A percentile compares a stretch with the other conserved stretches of the same genome.
These are phyloP conservation scores for Yamadazyma atmosphaerica DNA, from an alignment of 1,139 yeast species.

Conservation along the genomic window DNA sequence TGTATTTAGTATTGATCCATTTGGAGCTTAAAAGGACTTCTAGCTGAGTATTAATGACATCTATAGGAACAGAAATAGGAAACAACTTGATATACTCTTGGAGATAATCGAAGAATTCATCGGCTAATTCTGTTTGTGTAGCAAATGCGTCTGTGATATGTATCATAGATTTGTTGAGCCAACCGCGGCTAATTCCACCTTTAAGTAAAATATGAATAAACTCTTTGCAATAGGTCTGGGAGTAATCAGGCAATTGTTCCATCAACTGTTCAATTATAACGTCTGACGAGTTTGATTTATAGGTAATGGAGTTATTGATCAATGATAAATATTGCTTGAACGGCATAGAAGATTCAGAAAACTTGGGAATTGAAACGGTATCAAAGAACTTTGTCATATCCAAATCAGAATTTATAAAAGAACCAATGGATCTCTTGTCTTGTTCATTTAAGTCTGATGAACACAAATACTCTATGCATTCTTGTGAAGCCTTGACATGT, in stretches of 20 bases:
- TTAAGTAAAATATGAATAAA: slow-evolving; percentile 8
- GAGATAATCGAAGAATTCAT: slow-evolving; percentile 31
- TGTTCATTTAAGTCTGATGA: not conserved
- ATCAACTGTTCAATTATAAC: too few relatives aligned
- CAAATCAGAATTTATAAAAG: not conserved
- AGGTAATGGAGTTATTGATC: too few relatives aligned
- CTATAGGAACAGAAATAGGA: slow-evolving; percentile 33
- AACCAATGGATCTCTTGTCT: not conserved
- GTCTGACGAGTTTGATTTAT: too few relatives aligned
- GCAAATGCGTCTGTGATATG: slow-evolving; percentile 66
- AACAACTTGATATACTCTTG: slow-evolving; percentile 14
- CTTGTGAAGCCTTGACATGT: not conserved
- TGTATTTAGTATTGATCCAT: slow-evolving; percentile 44
- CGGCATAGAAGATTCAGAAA: not conserved
- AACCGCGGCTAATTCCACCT: slow-evolving; percentile 15
- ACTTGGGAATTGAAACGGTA: not conserved
- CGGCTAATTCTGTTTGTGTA: slow-evolving; percentile 40
- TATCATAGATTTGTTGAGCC: slow-evolving; percentile 54
- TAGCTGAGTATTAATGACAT: slow-evolving; percentile 60
- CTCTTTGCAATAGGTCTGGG: slow-evolving; percentile 7
- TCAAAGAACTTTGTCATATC: not conserved
- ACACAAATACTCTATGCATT: not conserved
- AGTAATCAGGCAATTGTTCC: too few relatives aligned
- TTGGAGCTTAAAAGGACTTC: slow-evolving; percentile 57
- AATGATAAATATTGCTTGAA: not conserved